Evolutionary conservation across 495 filamentous ascomycete species (phyloP), one percentile per base, ranked within the genome.

Genomic region (Talaromyces borbonicus): DNA sequence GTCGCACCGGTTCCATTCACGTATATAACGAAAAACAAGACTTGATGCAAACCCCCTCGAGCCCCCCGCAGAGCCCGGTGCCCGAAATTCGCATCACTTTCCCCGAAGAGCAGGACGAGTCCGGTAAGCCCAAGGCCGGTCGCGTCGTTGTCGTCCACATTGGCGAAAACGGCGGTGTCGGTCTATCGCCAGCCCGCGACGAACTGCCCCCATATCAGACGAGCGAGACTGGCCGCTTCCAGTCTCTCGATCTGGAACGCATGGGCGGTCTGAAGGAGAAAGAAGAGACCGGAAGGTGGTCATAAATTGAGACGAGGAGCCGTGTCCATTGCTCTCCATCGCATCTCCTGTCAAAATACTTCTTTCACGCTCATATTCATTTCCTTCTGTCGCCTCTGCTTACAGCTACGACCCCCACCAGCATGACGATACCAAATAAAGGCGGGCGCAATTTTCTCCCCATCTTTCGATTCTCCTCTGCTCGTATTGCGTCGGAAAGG

Each of bases 51-150:
- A 82, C 82, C 60, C 84, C 85, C 18, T 73, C 74, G 36, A 80
- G 76, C 32, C 85, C 87, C 12, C 87, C 89, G 22, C 63, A 81
- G 36, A 89, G 85, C 47, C 86, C 87, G n/a, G 78, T 97, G 9
- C 92, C 92, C 8, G 87, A 96, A 65, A 98, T 98, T 57, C 87
- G 90, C 61, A 95, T 98, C 58, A 98, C 92, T 0, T 96, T 98
- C 69, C 92, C 92, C 11, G 92, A 98, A 52, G 90, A 97, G 73
- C 90, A 89, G 55, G 84, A 95, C 52, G 78, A 81, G 35, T 58
- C 67, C 29, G 93, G 93, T 46, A 84, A 84, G 61, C 76, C 77
- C 49, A 85, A 83, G 68, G 89, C 83, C 39, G 90, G 89, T 22
- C 77, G 87, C 8, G 84, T 95, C 20, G 84, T 98, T n/a, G 77